Evolutionary conservation across 148 eudicot species (phyloP), one percentile per base, ranked within the genome.

Genomic region (Drosera capensis): DNA sequence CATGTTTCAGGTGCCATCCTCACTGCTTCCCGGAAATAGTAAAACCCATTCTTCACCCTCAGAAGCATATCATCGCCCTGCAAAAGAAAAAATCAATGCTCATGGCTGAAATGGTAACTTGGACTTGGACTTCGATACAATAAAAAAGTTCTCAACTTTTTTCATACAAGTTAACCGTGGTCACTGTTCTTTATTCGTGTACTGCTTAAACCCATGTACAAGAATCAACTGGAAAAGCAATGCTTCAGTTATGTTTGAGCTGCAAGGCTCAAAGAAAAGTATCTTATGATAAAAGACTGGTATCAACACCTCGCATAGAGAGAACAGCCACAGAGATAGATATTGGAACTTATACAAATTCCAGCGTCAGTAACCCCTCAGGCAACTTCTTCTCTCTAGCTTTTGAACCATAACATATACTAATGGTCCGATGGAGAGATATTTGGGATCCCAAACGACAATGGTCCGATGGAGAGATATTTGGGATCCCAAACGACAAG

Each of bases 1-100:
- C 96, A 87, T 29, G 68, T 63, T 44, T 77, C 88, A 16, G 96
- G 96, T 39, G 96, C 80, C 69, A 76, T 68, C 55, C 43, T 74
- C 48, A 82, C 63, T 15, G 96, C 90, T 8, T 74, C 72, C 66
- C 66, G 55, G 31, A 87, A 67, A 36, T 68, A 82, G 24, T 28
- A 45, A 20, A 82, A 43, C 47, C 94, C 96, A 2, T 73, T 70
- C 9, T 48, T 52, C 68, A 87, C 70, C 52, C 96, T 73, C 48
- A 20, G 28, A 0, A 66, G 51, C 66, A 59, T 74, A 19, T 63
- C 68, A 19, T 65, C 61, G 8, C 61, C 85, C 96, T 86, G 78
- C 19, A 15, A 49, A 43, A 47, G n/a, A 34, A 35, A 46, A 19
- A 34, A 44, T 1, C 18, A 23, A 23, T 23, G n/a, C 11, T 43